These are phyloP conservation scores for Coniophora puteana DNA, from an alignment of 1,284 basidiomycete genomes.

Conservation along the genomic window DNA sequence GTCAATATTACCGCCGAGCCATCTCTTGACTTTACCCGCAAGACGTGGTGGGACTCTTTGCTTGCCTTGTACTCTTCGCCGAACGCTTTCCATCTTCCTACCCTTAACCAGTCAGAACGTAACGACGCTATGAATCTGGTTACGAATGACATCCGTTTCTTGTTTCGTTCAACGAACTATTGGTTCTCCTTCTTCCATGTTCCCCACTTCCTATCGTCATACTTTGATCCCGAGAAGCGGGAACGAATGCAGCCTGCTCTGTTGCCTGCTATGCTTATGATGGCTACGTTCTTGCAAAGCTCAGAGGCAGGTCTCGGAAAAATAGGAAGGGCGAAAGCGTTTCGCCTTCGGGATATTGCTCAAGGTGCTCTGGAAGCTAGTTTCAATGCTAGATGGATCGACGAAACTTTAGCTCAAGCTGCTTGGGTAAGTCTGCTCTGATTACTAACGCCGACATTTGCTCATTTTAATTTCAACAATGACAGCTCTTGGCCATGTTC, in stretches of 20 bases:
- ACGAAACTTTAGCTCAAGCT: constrained; percentile 66
- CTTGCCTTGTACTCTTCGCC: constrained; percentile 50
- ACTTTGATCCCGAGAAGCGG: constrained; percentile 51
- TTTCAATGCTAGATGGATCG: constrained; percentile 63
- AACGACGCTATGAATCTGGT: constrained; percentile 42
- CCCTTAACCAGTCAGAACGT: constrained; percentile 39
- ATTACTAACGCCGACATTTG: constrained; percentile 3
- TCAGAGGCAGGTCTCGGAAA: constrained; percentile 51
- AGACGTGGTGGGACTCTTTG: constrained; percentile 76
- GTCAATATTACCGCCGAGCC: constrained; percentile 44
- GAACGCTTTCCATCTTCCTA: constrained; percentile 24
- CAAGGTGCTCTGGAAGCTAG: constrained; percentile 71
- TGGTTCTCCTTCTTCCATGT: constrained; percentile 74
- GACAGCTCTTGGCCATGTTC: constrained; percentile 64
- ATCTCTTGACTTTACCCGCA: constrained; percentile 59
- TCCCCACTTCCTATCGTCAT: constrained; percentile 58
- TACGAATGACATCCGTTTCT: constrained; percentile 55
- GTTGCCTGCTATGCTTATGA: constrained; percentile 59
- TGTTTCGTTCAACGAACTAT: constrained; percentile 62
- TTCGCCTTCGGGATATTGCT: constrained; percentile 60
- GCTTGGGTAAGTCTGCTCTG: constrained; percentile 55
- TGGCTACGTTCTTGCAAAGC: constrained; percentile 67
- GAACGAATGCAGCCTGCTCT: constrained; percentile 64
- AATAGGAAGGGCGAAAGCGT: constrained; percentile 48
- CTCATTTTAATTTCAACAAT: constrained; percentile 8